These are phyloP conservation scores for Mycena sp. DNA, from an alignment of 1,284 basidiomycete genomes.

Conservation along the genomic window DNA sequence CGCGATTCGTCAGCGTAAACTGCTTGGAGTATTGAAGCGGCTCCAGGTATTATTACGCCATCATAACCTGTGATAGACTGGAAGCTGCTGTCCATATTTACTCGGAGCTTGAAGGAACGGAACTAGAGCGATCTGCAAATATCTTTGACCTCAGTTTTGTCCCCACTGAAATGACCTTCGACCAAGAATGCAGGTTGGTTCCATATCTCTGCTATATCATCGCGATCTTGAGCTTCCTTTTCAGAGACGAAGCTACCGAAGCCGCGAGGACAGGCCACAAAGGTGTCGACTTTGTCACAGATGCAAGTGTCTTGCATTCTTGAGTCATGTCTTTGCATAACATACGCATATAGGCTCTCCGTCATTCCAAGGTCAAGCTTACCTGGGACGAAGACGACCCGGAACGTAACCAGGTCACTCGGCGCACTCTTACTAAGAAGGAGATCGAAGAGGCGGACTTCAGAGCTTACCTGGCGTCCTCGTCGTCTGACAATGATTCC, in stretches of 20 bases:
- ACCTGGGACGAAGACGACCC: slow-evolving; percentile 99
- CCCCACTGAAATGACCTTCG: slow-evolving; percentile 93
- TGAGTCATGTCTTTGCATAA: neutral
- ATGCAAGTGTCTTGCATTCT: slow-evolving; percentile 65
- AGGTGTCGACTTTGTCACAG: slow-evolving; percentile 92
- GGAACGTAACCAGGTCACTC: slow-evolving; percentile 84
- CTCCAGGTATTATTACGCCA: slow-evolving; percentile 93
- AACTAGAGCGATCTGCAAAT: slow-evolving; percentile 97
- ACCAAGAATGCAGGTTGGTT: slow-evolving; percentile 76
- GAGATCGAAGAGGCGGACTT: slow-evolving; percentile 94
- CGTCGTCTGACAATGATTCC: slow-evolving; percentile 68
- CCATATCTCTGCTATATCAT: slow-evolving; percentile 2
- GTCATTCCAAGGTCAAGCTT: slow-evolving; percentile 97
- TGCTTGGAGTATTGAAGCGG: slow-evolving; percentile 8
- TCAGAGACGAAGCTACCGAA: slow-evolving; percentile 86
- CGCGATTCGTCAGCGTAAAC: slow-evolving; percentile 36
- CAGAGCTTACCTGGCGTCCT: slow-evolving; percentile 84
- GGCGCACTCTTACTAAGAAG: slow-evolving; percentile 79
- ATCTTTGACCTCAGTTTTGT: slow-evolving; percentile 96
- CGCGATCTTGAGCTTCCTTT: slow-evolving; percentile 14
- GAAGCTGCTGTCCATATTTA: slow-evolving; percentile 86
- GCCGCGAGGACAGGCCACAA: slow-evolving; percentile 73
- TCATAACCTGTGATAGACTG: slow-evolving; percentile 89
- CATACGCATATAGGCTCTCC: slow-evolving; percentile 75
- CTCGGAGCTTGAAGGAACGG: slow-evolving; percentile 91